Evolutionary conservation across 139 green algal species (phyloP).

Genomic region (Chlamydomonas schloesseri): DNA sequence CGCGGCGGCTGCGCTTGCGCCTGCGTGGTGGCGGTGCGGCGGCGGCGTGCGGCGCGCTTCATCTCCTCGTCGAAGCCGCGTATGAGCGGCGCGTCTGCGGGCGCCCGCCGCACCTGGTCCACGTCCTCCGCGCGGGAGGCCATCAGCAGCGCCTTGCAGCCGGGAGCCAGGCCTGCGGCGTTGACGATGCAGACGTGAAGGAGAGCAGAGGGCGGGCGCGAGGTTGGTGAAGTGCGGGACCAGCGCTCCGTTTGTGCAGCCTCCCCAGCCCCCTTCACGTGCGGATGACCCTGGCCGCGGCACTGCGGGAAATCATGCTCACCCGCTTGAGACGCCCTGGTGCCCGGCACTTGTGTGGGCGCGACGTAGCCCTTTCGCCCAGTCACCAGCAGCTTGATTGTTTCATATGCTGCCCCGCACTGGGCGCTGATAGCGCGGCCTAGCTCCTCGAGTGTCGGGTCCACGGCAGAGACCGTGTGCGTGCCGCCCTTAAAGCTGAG

Average conservation of each 20-base stretch:
- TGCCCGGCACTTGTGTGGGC: background rate
- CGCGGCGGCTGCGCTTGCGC: background rate
- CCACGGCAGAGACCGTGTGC: background rate
- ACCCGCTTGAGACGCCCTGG: slow-evolving; percentile 8
- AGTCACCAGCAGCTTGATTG: slow-evolving; percentile 7
- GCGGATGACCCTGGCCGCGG: no score
- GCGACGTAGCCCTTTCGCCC: slow-evolving; percentile 11
- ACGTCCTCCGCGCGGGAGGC: slow-evolving; percentile 56
- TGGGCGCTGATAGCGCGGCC: background rate
- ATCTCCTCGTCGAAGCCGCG: slow-evolving; percentile 77
- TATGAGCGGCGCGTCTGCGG: slow-evolving; percentile 50
- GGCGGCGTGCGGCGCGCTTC: slow-evolving; percentile 43
- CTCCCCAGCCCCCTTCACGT: no score
- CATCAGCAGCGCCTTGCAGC: slow-evolving; percentile 52
- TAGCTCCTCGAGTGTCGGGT: background rate
- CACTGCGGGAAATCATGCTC: no score
- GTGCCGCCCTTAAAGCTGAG: background rate
- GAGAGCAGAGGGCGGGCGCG: no score
- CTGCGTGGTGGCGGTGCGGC: background rate
- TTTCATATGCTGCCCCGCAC: background rate
- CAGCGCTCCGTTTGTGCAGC: no score
- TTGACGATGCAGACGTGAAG: no score
- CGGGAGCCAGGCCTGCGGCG: slow-evolving; percentile 28
- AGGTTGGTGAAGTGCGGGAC: no score
- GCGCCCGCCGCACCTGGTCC: slow-evolving; percentile 29